phyloP scores from a whole-genome alignment of 2,329 filamentous ascomycete genomes.

The Nannizziopsis barbatae region DNA sequence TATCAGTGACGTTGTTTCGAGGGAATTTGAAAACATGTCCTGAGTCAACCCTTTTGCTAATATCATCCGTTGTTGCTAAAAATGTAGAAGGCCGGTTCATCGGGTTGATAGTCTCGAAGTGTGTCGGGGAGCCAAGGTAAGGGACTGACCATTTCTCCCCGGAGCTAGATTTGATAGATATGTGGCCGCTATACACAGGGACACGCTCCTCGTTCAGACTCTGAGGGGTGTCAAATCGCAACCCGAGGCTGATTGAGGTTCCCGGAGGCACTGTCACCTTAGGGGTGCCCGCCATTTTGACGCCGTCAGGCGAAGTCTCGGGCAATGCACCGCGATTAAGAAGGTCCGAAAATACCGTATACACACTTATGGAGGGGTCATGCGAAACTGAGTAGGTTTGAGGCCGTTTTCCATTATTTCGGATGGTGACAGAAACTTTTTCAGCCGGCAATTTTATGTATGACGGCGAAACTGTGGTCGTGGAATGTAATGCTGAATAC shows the following conservation, averaged over 20 bases:
- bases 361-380: not conserved
- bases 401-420: not conserved
- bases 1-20: not conserved
- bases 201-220: slow-evolving; percentile 1
- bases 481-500: not conserved
- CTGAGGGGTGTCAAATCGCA: not conserved
- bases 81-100: slow-evolving; percentile 3
- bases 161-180: slow-evolving; percentile 19
- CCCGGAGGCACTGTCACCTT: slow-evolving; percentile 2
- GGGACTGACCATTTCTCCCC: slow-evolving; percentile 36
- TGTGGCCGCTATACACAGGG: slow-evolving; percentile 8
- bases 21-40: slow-evolving; percentile 8
- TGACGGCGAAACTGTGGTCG: not conserved
- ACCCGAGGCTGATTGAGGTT: not conserved
- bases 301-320: not conserved
- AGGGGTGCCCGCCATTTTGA: not conserved
- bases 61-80: not conserved
- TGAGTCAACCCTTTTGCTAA: not conserved
- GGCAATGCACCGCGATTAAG: slow-evolving; percentile 4
- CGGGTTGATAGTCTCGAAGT: slow-evolving; percentile 37
- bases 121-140: slow-evolving; percentile 45
- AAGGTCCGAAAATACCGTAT: slow-evolving; percentile 5
- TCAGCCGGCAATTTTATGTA: not conserved
- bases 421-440: not conserved
- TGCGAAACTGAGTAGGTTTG: slow-evolving; percentile 8